Percentiles rank a stretch among this genome's conserved stretches.
phyloP scores from a whole-genome alignment of 306 rosid genomes.

The Oemleria cerasiformis region DNA sequence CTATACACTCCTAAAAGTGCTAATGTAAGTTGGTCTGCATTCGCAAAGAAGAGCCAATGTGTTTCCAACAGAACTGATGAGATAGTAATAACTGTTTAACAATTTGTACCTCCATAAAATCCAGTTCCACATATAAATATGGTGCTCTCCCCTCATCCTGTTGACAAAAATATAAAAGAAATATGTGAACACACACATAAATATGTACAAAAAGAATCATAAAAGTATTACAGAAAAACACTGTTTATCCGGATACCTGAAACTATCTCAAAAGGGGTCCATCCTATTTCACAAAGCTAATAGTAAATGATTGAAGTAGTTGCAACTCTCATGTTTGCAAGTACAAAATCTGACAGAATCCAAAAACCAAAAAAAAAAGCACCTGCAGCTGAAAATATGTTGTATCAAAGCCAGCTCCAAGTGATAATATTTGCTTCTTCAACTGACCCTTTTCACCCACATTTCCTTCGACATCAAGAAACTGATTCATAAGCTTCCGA shows the following conservation, averaged over 20 bases:
- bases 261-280: not conserved
- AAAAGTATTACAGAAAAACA: not conserved
- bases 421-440: conserved; percentile 58
- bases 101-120: conserved; percentile 80
- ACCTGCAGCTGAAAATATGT: conserved; percentile 96
- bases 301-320: not conserved
- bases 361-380: conserved; percentile 21
- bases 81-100: conserved; percentile 14
- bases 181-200: not conserved
- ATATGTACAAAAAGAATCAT: not conserved
- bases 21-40: conserved; percentile 11
- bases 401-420: conserved; percentile 94
- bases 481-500: conserved; percentile 68
- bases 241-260: not conserved
- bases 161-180: conserved; percentile 16
- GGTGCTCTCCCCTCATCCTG: conserved; percentile 91
- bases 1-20: not conserved
- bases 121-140: conserved; percentile 80
- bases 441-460: conserved; percentile 23
- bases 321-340: conserved; percentile 4
- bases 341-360: conserved; percentile 22
- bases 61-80: conserved; percentile 21
- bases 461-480: conserved; percentile 55
- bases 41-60: conserved; percentile 6
- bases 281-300: conserved; percentile 2